Evolutionary conservation across 2,329 filamentous ascomycete genomes (phyloP).

Genomic region (Fusarium dlaminii): DNA sequence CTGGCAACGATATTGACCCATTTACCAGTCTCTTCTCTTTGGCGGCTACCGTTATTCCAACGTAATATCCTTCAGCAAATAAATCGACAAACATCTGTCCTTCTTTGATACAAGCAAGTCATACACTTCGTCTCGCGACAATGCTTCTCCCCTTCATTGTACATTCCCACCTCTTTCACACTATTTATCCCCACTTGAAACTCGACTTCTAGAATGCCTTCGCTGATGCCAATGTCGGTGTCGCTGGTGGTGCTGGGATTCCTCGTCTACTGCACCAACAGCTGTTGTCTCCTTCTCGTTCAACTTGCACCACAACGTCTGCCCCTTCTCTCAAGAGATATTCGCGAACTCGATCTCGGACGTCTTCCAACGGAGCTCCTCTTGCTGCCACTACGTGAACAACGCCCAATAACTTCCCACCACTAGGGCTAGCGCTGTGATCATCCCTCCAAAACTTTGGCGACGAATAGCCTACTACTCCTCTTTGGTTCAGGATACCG

Average conservation of each 20-base stretch:
- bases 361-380: slow-evolving; percentile 80
- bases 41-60: slow-evolving; percentile 9
- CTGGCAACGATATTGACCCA: neutral
- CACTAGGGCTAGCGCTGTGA: slow-evolving; percentile 54
- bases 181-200: slow-evolving; percentile 15
- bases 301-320: slow-evolving; percentile 87
- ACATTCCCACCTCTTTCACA: slow-evolving; percentile 11
- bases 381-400: slow-evolving; percentile 85
- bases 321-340: slow-evolving; percentile 78
- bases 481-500: slow-evolving; percentile 82
- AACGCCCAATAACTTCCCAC: slow-evolving; percentile 75
- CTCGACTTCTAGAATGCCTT: slow-evolving; percentile 47
- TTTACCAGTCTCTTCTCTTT: neutral
- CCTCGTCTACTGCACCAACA: slow-evolving; percentile 65
- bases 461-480: slow-evolving; percentile 85
- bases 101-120: slow-evolving; percentile 7
- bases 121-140: neutral
- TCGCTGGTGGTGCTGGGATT: slow-evolving; percentile 38
- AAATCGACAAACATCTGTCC: neutral
- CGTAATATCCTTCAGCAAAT: neutral
- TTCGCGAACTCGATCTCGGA: slow-evolving; percentile 77
- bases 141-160: slow-evolving; percentile 4
- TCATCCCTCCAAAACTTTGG: slow-evolving; percentile 96
- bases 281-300: slow-evolving; percentile 77
- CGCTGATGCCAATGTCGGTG: slow-evolving; percentile 44